Base-by-base conservation (phyloP, 2,329 filamentous ascomycete genomes). In the Apiospora phragmitis region DNA sequence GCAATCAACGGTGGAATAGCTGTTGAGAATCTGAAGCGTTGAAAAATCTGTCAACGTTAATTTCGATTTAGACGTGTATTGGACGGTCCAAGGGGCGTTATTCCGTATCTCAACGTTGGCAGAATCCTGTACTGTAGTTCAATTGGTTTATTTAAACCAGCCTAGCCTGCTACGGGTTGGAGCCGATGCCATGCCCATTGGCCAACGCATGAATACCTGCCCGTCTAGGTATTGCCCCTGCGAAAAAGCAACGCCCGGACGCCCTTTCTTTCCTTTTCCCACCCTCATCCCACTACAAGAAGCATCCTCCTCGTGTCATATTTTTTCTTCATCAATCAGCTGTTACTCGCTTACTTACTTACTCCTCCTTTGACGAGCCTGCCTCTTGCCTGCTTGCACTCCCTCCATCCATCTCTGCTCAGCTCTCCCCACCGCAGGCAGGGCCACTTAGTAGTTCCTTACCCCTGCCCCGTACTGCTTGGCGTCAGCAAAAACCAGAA, bases 281-380 rank as follows among this genome's bases (percentile, higher is more conserved):
- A 26, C 18, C 32, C 35, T 66, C 41, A 66, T 66, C 62, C 62
- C 62, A 42, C 62, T 66, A 42, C 62, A 66, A 66, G 62, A 66
- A 66, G 62, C 62, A 24, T 24, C 38, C 59, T 26, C 11, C 62
- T 66, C 62, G 35, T 42, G 35, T 43, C 62, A 51, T 26, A 51
- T 6, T 66, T 42, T 26, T 43, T 26, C 21, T 38, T 24, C 62
- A 16, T 51, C 24, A 12, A 51, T 43, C 35, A 43, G 62, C 35
- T 66, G 35, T 43, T 12, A 43, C 21, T 35, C 35, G 62, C 26
- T 51, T 51, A 66, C 21, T 16, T 41, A 38, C 26, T 51, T 51
- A 66, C 21, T 16, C 24, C 62, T 18, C 29, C 24, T 14, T 43
- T 18, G 38, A 66, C 62, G 35, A 66, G 21, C n/a, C 21, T 66